Percentiles rank a stretch among this genome's conserved stretches.
Conservation (phyloP, 2,329 filamentous ascomycete species). For the Cordyceps cicadae region DNA sequence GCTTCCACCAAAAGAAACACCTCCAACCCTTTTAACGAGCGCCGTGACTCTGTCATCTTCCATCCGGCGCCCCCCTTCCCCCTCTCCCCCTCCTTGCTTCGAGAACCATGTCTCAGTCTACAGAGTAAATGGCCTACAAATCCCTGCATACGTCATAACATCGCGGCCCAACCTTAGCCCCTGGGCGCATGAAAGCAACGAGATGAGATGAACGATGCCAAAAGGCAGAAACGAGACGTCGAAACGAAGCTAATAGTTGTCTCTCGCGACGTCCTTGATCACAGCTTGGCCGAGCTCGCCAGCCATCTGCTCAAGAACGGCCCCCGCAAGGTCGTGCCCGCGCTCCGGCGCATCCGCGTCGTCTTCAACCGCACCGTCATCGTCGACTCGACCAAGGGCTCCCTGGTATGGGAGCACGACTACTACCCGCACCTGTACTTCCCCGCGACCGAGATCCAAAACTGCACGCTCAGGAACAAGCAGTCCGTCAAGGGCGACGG, state of each 20-base stretch:
- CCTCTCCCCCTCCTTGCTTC: not conserved
- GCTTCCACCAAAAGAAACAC: not conserved
- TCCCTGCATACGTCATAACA: not conserved
- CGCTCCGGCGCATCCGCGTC: conserved; percentile 25
- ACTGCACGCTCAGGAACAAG: conserved; percentile 22
- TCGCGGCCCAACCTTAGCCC: not conserved
- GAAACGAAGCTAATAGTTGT: not conserved
- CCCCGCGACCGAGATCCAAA: conserved; percentile 21
- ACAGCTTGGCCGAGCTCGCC: conserved; percentile 22
- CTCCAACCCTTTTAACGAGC: not conserved
- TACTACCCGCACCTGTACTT: conserved; percentile 41
- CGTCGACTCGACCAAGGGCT: conserved; percentile 29
- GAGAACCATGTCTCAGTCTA: conserved; percentile 3
- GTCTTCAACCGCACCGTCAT: conserved; percentile 25
- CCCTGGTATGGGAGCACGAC: conserved; percentile 38
- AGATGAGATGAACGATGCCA: not conserved
- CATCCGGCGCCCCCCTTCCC: no score
- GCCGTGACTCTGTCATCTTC: not conserved
- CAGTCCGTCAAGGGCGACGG: conserved; percentile 20
- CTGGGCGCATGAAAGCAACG: not conserved
- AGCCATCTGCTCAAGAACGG: conserved; percentile 20
- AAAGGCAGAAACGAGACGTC: not conserved
- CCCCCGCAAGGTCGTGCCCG: conserved; percentile 17
- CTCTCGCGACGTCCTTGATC: not conserved
- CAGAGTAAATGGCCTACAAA: conserved; percentile 1